A percentile compares a stretch with the other conserved stretches of the same genome.
Conservation (phyloP, 306 rosid species). For the Gastrolobium villosum region DNA sequence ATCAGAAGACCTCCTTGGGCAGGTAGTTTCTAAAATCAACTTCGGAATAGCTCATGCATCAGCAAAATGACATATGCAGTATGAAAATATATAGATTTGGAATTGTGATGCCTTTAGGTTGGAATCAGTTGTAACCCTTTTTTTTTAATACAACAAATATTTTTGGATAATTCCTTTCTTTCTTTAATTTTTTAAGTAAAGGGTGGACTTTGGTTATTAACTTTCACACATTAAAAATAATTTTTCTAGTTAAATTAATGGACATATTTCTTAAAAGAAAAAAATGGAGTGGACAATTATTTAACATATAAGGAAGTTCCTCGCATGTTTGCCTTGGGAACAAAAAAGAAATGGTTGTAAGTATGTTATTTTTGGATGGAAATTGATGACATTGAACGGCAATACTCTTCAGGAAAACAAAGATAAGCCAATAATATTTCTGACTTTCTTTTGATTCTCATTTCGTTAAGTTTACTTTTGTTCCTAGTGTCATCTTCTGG, state of each 20-base stretch:
- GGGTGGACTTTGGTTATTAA: neutral
- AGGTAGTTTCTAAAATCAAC: conserved; percentile 12
- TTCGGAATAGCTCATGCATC: neutral
- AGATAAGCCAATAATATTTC: neutral
- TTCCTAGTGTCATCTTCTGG: conserved; percentile 14
- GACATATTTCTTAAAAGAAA: conserved; percentile 17
- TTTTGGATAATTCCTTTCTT: neutral
- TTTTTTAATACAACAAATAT: neutral
- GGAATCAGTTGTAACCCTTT: neutral
- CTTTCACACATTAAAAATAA: neutral
- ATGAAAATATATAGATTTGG: neutral
- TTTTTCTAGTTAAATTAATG: conserved; percentile 23
- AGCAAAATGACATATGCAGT: conserved; percentile 9
- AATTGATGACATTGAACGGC: conserved; percentile 4
- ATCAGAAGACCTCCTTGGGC: neutral
- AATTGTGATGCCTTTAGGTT: neutral
- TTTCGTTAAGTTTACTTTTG: conserved; percentile 41
- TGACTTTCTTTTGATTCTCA: conserved; percentile 22
- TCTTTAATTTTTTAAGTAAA: neutral
- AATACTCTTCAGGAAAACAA: conserved; percentile 4
- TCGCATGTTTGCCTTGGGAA: conserved; percentile 5
- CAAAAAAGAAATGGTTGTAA: neutral
- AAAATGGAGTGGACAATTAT: neutral
- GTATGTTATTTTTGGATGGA: conserved; percentile 1
- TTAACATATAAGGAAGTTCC: conserved; percentile 7